Conservation (phyloP, 1,139 yeast species). For the Yarrowia galli region DNA sequence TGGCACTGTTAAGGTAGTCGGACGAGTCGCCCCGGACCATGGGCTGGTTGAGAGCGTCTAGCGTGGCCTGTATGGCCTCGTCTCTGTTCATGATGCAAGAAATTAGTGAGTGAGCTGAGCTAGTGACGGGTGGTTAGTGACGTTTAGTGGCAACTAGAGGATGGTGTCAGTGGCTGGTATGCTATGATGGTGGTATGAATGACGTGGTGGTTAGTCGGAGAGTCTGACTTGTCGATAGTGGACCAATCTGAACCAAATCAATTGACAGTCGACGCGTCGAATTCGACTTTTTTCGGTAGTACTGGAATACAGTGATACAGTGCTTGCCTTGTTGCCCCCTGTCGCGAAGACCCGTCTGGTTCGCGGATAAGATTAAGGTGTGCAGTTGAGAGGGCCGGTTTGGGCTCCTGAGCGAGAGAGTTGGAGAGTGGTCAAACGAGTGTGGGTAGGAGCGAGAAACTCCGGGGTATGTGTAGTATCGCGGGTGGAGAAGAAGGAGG, state of each 20-base stretch:
- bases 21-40: slow-evolving; percentile 13
- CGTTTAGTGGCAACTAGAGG: too few species aligned
- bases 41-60: slow-evolving; percentile 34
- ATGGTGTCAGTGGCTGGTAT: not conserved
- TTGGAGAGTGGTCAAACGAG: not conserved
- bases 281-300: too few species aligned
- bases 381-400: slow-evolving; percentile 1
- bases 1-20: slow-evolving; percentile 1
- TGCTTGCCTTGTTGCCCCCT: slow-evolving; percentile 26
- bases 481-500: not conserved
- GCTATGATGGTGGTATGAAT: not conserved
- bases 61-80: slow-evolving; percentile 37
- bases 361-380: slow-evolving; percentile 22
- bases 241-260: too few species aligned
- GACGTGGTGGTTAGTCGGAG: not conserved
- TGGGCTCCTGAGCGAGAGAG: not conserved
- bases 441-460: slow-evolving; percentile 2
- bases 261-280: slow-evolving; percentile 13
- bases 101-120: not conserved
- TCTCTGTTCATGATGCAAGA: slow-evolving; percentile 27
- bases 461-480: not conserved
- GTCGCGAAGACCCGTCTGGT: slow-evolving; percentile 28
- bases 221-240: not conserved
- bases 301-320: slow-evolving; percentile 4
- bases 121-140: not conserved